Base-by-base conservation (phyloP, 2,329 filamentous ascomycete species). In the Trichoderma lentiforme region DNA sequence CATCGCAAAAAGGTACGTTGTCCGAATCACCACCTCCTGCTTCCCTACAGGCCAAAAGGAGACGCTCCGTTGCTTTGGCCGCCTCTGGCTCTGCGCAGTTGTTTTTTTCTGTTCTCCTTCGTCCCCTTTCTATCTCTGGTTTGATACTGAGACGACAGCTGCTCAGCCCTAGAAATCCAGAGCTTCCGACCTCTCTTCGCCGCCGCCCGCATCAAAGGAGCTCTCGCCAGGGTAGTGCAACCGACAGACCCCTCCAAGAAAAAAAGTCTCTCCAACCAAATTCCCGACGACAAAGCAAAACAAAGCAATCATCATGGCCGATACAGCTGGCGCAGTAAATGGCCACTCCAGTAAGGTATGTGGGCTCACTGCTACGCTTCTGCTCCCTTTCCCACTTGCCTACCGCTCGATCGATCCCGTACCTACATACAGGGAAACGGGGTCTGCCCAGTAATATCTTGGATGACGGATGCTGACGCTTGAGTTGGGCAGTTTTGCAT, bases 261-360 rank as follows among this genome's bases (percentile, higher is more conserved):
- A 71, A 57, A 39, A 58, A 30, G n/a, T n/a, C 32, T 67, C 51
- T 70, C 24, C 63, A 58, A 36, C 11, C 63, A 60, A 72, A 76
- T 86, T 86, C 84, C 81, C 84, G 43, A 58, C 68, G 47, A 71
- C n/a, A 63, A 73, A 82, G n/a, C 84, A 77, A 79, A 28, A n/a
- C 24, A 15, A n/a, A 12, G 9, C 47, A 34, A 21, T 65, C 71
- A 32, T 62, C 68, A 73, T 81, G 77, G 78, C 81, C 76, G 80
- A 81, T 75, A 76, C 79, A 75, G 77, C 80, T 71, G 73, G 68
- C 69, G 66, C 32, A 78, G 79, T 81, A 80, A 87, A 87, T 80
- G 85, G 85, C 79, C 81, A 76, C 76, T 82, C 84, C 78, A 88
- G 87, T 89, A 83, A 82, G 87, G 86, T 87, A 77, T 71, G 84